A percentile compares a stretch with the other conserved stretches of the same genome.
These are phyloP conservation scores for Coprinopsis strossmayeri DNA, from an alignment of 768 basidiomycete genomes.

Conservation along the genomic window DNA sequence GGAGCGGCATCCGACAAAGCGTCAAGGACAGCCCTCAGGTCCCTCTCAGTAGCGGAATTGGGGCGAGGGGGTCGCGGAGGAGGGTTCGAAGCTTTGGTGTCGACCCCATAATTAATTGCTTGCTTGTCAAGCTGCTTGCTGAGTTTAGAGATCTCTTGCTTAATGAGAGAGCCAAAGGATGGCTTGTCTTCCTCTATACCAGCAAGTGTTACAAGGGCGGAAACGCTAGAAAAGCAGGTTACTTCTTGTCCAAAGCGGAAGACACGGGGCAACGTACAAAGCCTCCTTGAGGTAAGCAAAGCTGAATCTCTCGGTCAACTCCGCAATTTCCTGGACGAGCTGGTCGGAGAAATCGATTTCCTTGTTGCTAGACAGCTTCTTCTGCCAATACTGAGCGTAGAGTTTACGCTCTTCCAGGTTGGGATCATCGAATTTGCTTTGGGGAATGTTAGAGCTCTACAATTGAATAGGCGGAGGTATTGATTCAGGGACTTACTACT, in stretches of 20 bases:
- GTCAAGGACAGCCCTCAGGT: conserved; percentile 15
- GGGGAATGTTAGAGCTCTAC: background rate
- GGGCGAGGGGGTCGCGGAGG: conserved; percentile 7
- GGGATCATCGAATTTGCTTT: conserved; percentile 72
- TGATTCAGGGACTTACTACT: conserved; percentile 51
- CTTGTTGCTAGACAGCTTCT: conserved; percentile 60
- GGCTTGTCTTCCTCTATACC: conserved; percentile 42
- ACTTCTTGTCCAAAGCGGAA: background rate
- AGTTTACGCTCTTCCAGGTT: conserved; percentile 52
- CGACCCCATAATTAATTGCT: no score
- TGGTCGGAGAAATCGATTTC: conserved; percentile 61
- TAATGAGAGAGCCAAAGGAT: conserved; percentile 45
- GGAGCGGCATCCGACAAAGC: conserved; percentile 8
- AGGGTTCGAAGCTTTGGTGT: no score
- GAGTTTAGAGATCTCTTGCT: conserved; percentile 53
- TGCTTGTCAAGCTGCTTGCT: conserved; percentile 58
- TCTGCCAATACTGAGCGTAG: conserved; percentile 77
- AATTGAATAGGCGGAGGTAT: background rate
- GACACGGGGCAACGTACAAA: conserved; percentile 52
- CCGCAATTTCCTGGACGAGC: conserved; percentile 54
- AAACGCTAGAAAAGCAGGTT: conserved; percentile 42
- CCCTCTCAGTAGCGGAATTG: conserved; percentile 9
- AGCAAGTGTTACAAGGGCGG: conserved; percentile 62
- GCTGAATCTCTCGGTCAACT: conserved; percentile 60
- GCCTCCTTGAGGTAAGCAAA: conserved; percentile 89